These are phyloP conservation scores for Afroboletus lepidellus DNA, from an alignment of 1,284 basidiomycete species.

Conservation along the genomic window DNA sequence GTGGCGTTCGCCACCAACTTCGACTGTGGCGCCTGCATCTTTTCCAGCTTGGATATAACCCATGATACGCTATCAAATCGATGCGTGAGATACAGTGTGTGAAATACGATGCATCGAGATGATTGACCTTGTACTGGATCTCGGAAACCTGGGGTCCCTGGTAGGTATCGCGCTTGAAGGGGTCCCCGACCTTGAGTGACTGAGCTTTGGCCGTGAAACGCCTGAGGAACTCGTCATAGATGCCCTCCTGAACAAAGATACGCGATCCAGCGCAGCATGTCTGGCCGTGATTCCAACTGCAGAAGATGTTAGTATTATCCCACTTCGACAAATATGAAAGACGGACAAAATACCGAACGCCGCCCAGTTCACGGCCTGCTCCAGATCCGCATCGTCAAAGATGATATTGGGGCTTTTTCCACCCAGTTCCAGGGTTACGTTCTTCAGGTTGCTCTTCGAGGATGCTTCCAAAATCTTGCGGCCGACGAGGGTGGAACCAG, in stretches of 20 bases:
- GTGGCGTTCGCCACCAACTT: constrained; percentile 73
- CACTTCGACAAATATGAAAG: not conserved
- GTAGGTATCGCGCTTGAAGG: constrained; percentile 68
- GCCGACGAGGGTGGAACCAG: constrained; percentile 78
- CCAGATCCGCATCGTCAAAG: constrained; percentile 72
- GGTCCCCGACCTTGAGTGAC: constrained; percentile 72
- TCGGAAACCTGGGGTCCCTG: constrained; percentile 91
- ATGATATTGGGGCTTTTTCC: constrained; percentile 87
- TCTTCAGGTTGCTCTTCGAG: constrained; percentile 84
- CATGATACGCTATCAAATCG: constrained; percentile 66
- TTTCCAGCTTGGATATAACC: constrained; percentile 86
- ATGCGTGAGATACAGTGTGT: constrained; percentile 21
- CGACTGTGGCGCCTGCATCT: constrained; percentile 78
- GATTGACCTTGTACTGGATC: constrained; percentile 60
- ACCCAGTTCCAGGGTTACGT: constrained; percentile 89
- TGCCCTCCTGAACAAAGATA: constrained; percentile 79
- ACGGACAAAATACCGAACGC: constrained; percentile 74
- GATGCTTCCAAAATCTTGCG: constrained; percentile 84
- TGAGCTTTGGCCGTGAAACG: constrained; percentile 59
- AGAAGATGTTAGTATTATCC: constrained; percentile 38
- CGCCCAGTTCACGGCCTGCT: constrained; percentile 81
- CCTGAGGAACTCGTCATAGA: constrained; percentile 79
- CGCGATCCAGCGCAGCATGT: constrained; percentile 84
- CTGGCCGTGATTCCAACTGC: constrained; percentile 80
- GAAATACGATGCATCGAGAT: constrained; percentile 31